Evolutionary conservation across 345 rosid species (phyloP).

Genomic region (Durio zibethinus): DNA sequence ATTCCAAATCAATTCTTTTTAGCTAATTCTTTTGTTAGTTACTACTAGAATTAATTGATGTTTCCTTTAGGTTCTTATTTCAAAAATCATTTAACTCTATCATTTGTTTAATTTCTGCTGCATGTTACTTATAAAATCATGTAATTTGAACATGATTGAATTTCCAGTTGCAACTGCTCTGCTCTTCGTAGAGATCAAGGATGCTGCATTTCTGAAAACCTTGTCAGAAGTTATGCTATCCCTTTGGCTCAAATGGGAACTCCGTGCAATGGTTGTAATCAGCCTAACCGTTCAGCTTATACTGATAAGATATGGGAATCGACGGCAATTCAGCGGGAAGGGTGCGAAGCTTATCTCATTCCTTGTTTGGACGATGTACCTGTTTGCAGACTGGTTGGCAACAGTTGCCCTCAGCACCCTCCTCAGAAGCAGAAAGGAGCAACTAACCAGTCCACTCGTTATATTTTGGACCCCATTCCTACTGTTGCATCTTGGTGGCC

Average conservation of each 20-base stretch:
- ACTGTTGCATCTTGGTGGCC: conserved; percentile 32
- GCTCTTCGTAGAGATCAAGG: not conserved
- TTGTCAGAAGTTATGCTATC: not conserved
- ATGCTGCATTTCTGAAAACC: not conserved
- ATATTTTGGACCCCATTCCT: conserved; percentile 16
- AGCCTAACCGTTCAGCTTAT: not conserved
- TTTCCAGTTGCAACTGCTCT: not conserved
- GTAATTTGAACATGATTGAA: no score
- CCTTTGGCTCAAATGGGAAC: not conserved
- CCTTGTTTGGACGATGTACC: not conserved
- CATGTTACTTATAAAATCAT: no score
- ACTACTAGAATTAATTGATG: no score
- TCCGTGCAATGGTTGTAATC: not conserved
- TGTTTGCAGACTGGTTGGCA: not conserved
- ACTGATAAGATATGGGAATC: not conserved
- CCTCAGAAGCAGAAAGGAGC: not conserved
- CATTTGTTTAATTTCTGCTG: no score
- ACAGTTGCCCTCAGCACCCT: not conserved
- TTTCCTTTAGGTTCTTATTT: no score
- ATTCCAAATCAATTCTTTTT: no score
- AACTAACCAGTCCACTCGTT: not conserved
- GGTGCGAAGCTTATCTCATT: not conserved
- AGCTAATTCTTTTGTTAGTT: no score
- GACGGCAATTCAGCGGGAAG: not conserved
- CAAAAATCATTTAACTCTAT: no score